Base-by-base conservation (phyloP, 2,329 filamentous ascomycete genomes). In the Monilinia polystroma region DNA sequence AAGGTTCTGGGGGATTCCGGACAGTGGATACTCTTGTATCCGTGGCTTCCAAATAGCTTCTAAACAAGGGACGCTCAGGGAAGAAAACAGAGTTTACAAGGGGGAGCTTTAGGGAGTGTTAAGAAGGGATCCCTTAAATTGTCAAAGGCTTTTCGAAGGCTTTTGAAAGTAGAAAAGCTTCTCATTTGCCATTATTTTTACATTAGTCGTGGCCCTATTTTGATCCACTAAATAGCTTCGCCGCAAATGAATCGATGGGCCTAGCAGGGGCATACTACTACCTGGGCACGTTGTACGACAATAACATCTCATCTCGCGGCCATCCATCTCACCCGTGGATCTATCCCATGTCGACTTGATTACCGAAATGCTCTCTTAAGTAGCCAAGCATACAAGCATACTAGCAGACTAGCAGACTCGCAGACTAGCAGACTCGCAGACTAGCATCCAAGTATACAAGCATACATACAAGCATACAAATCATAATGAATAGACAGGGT, bases 111-210 rank as follows among this genome's bases (percentile, higher is more conserved):
- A 63, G 18, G 56, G 43, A 45, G 18, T 35, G 18, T 35, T 35
- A 8, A 43, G 49, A 56, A 55, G 60, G 60, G 60, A 54, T 49
- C 43, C 51, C 20, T 54, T n/a, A 32, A 55, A 18, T 32, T 63
- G 35, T 63, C 51, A 63, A 43, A 12, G 35, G 51, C 47, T 32
- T 64, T 35, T 32, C 32, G n/a, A 56, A 43, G 35, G 20, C 51
- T 57, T 49, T 49, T 60, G 23, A 16, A 60, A 43, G 20, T 38
- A 49, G 43, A 49, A 59, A 49, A 60, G 57, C 43, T 35, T 64
- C 63, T 29, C 49, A 64, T 57, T 64, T 47, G 63, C 51, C 63
- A 49, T 53, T 64, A 64, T 64, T 64, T 64, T 64, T 64, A 64
- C 20, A 51, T 38, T 53, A 63, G 32, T 41, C 45, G 59, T 63